These are phyloP conservation scores for Calophaca sinica DNA, from an alignment of 306 rosid species.

Conservation along the genomic window DNA sequence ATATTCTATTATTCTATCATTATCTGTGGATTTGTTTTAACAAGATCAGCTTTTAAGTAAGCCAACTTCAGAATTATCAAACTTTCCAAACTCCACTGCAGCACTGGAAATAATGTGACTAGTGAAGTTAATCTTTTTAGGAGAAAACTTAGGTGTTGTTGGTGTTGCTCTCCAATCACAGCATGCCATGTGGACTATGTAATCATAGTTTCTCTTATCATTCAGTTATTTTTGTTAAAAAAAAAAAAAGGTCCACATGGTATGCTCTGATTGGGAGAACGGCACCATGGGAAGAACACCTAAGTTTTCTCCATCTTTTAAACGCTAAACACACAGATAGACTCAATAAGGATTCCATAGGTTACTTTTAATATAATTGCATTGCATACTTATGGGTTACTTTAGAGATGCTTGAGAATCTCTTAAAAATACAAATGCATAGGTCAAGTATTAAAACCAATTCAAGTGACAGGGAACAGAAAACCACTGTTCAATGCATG, in stretches of 20 bases:
- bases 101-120: background rate
- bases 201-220: no score
- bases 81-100: slow-evolving; percentile 7
- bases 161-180: no score
- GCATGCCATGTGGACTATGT: no score
- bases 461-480: background rate
- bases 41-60: background rate
- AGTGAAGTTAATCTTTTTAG: background rate
- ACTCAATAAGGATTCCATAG: background rate
- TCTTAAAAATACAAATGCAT: slow-evolving; percentile 16
- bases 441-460: background rate
- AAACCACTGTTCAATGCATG: slow-evolving; percentile 35
- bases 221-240: no score
- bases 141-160: no score
- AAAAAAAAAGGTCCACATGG: no score
- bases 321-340: slow-evolving; percentile 14
- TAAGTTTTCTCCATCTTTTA: no score
- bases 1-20: no score
- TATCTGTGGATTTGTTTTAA: no score
- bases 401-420: slow-evolving; percentile 24
- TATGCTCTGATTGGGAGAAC: no score
- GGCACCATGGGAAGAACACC: no score
- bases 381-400: background rate
- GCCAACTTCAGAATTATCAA: slow-evolving; percentile 17
- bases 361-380: background rate